Evolutionary conservation across 208 protist genomes (phyloP).

Genomic region (Phytomonas sp.): DNA sequence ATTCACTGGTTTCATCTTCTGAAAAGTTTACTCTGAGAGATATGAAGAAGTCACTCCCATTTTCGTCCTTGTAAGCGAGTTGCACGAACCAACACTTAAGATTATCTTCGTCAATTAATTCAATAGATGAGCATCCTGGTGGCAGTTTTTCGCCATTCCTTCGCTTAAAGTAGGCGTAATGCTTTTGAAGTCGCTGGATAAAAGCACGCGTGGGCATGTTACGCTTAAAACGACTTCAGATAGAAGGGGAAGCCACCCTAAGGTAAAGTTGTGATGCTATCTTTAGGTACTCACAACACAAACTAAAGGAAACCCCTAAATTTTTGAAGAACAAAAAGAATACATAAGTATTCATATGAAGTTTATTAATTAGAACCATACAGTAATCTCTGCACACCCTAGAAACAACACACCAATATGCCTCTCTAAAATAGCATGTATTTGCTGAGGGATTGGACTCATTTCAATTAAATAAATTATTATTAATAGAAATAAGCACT

Average conservation of each 20-base stretch:
- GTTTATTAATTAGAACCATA: not conserved
- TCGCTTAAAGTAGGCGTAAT: slow-evolving; percentile 42
- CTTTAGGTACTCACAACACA: not conserved
- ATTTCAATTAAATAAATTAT: not conserved
- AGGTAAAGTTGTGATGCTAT: not conserved
- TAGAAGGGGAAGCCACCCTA: not conserved
- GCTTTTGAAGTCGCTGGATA: slow-evolving; percentile 45
- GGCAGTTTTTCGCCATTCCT: slow-evolving; percentile 11
- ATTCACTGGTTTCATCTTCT: slow-evolving; percentile 15
- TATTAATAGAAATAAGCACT: not conserved
- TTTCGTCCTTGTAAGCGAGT: slow-evolving; percentile 58
- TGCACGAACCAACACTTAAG: slow-evolving; percentile 72
- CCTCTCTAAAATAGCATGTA: not conserved
- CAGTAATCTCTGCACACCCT: not conserved
- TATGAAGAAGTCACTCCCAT: slow-evolving; percentile 55
- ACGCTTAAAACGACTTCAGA: not conserved
- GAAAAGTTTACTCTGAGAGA: slow-evolving; percentile 53
- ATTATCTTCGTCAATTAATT: slow-evolving; percentile 58
- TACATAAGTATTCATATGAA: not conserved
- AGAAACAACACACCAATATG: not conserved
- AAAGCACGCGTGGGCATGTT: slow-evolving; percentile 31
- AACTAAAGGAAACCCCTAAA: not conserved
- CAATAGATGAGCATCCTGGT: slow-evolving; percentile 5
- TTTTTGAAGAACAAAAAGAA: not conserved
- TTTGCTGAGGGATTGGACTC: not conserved